Evolutionary conservation across 106 monocot genomes (phyloP).

Genomic region (Ottelia alismoides): DNA sequence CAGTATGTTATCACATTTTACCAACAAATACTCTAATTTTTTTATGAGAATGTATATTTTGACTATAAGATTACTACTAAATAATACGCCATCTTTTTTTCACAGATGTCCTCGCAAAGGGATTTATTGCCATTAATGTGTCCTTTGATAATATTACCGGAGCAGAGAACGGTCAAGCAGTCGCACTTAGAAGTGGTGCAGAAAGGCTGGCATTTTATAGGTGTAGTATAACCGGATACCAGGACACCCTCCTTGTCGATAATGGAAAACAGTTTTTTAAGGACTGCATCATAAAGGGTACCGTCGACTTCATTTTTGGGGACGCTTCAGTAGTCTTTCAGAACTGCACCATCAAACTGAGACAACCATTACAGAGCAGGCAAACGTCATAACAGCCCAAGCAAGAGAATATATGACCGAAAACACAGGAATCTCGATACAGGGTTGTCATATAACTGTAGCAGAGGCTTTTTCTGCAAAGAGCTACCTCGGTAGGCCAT

Average conservation of each 20-base stretch:
- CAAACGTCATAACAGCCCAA: not conserved
- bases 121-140: not conserved
- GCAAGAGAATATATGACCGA: not conserved
- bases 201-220: not conserved
- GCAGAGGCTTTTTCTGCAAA: not conserved
- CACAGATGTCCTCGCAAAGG: no score
- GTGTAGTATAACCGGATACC: not conserved
- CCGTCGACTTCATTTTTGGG: not conserved
- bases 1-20: no score
- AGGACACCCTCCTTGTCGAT: not conserved
- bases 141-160: not conserved
- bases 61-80: no score
- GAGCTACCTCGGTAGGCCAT: constrained; percentile 37
- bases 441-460: not conserved
- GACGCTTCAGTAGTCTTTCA: not conserved
- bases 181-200: not conserved
- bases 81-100: no score
- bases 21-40: no score
- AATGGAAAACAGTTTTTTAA: not conserved
- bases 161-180: not conserved
- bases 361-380: not conserved
- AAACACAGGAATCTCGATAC: not conserved
- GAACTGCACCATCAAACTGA: not conserved
- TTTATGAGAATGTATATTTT: no score
- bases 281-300: not conserved